Percentiles rank a stretch among this genome's conserved stretches.
These are phyloP conservation scores for Trichoderma guizhouense DNA, from an alignment of 2,329 filamentous ascomycete genomes.

Conservation along the genomic window DNA sequence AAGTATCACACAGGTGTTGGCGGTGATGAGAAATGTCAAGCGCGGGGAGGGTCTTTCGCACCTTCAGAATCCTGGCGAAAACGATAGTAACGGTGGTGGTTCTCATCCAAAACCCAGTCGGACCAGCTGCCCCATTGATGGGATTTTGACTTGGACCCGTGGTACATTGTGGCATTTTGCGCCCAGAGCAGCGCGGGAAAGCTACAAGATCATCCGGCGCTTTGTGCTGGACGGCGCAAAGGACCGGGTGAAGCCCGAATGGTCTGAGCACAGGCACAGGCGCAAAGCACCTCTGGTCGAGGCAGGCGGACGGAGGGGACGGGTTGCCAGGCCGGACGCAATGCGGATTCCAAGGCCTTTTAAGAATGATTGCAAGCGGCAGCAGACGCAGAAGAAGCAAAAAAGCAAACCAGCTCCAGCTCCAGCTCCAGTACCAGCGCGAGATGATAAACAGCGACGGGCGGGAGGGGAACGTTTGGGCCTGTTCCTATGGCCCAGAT, in stretches of 20 bases:
- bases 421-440: constrained; percentile 9
- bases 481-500: constrained; percentile 19
- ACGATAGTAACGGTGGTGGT: constrained; percentile 23
- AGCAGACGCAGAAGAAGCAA: not conserved
- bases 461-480: constrained; percentile 19
- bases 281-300: constrained; percentile 15
- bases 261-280: not conserved
- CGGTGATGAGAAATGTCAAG: constrained; percentile 8
- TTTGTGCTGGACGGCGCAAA: constrained; percentile 16
- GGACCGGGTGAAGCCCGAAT: constrained; percentile 10
- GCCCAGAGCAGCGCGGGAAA: constrained; percentile 18
- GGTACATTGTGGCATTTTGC: constrained; percentile 31
- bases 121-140: constrained; percentile 29
- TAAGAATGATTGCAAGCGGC: constrained; percentile 6
- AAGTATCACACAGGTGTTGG: not conserved
- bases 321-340: constrained; percentile 19
- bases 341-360: constrained; percentile 16
- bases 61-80: constrained; percentile 28
- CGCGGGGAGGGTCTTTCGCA: constrained; percentile 18
- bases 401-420: not conserved
- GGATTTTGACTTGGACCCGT: constrained; percentile 28
- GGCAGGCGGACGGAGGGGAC: constrained; percentile 16
- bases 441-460: constrained; percentile 20
- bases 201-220: constrained; percentile 19
- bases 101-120: constrained; percentile 26